Conservation (phyloP, 257 asterid species). For the Coffea eugenioides region DNA sequence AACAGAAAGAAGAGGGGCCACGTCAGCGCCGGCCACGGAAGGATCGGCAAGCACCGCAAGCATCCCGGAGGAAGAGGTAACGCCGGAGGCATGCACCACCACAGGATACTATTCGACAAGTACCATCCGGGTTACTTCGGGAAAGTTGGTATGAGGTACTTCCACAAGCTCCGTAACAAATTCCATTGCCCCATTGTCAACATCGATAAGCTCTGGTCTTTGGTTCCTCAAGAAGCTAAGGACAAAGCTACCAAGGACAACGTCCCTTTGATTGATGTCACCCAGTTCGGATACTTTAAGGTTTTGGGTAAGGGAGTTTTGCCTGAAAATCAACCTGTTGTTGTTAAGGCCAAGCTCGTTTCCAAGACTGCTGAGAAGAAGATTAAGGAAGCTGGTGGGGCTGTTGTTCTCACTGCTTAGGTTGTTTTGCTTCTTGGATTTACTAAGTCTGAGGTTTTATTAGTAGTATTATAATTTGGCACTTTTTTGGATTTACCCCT, state of each 20-base stretch:
- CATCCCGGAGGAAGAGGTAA: conserved; percentile 19
- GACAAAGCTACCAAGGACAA: conserved; percentile 13
- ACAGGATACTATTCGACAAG: conserved; percentile 29
- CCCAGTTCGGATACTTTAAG: conserved; percentile 24
- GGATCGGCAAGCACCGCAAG: conserved; percentile 14
- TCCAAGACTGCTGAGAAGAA: conserved; percentile 23
- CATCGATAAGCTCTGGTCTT: conserved; percentile 2
- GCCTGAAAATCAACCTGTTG: conserved; percentile 17
- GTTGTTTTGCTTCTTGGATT: neutral
- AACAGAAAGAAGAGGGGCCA: conserved; percentile 22
- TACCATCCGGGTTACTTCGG: conserved; percentile 22
- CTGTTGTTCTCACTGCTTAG: conserved; percentile 22
- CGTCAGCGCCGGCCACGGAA: conserved; percentile 13
- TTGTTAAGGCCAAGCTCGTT: conserved; percentile 21
- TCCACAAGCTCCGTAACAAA: conserved; percentile 23
- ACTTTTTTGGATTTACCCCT: neutral
- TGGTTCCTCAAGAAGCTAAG: conserved; percentile 19
- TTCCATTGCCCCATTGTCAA: conserved; percentile 6
- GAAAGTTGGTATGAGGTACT: conserved; percentile 22
- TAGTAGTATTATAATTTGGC: neutral
- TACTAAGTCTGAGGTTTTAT: neutral
- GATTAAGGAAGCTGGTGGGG: conserved; percentile 25
- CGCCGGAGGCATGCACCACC: conserved; percentile 28
- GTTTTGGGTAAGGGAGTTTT: conserved; percentile 22
- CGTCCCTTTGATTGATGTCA: conserved; percentile 23